Evolutionary conservation across 2,329 filamentous ascomycete species (phyloP).

Genomic region (Podosphaera fusca): DNA sequence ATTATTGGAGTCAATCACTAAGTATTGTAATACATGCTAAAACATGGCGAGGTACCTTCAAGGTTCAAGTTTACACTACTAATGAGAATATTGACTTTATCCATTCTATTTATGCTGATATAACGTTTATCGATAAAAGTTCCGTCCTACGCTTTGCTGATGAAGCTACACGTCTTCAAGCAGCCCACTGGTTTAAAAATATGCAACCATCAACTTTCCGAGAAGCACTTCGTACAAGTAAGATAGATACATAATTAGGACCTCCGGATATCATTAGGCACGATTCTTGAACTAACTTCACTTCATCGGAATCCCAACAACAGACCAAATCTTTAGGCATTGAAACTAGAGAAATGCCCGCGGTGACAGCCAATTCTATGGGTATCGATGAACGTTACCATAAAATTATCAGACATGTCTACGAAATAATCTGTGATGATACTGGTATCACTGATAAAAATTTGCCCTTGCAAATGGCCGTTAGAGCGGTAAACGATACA

Average conservation of each 20-base stretch:
- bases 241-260: background rate
- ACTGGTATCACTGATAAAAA: background rate
- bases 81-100: slow-evolving; percentile 1
- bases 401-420: background rate
- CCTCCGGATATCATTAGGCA: background rate
- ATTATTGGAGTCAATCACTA: background rate
- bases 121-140: slow-evolving; percentile 1
- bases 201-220: too few relatives aligned
- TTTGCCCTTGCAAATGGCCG: background rate
- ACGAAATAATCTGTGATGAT: background rate
- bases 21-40: too few relatives aligned
- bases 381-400: slow-evolving; percentile 1
- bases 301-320: background rate
- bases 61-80: slow-evolving; percentile 1
- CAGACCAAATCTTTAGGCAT: too few relatives aligned
- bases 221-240: background rate
- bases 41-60: background rate
- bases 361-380: background rate
- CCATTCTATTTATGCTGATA: slow-evolving; percentile 1
- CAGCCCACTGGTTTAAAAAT: background rate
- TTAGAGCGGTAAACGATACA: background rate
- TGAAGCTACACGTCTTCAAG: slow-evolving; percentile 1
- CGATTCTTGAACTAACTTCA: slow-evolving; percentile 1
- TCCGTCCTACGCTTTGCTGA: slow-evolving; percentile 1
- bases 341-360: background rate